Evolutionary conservation across 306 rosid species (phyloP), one percentile per base, ranked within the genome.

Genomic region (Cucurbita pepo): DNA sequence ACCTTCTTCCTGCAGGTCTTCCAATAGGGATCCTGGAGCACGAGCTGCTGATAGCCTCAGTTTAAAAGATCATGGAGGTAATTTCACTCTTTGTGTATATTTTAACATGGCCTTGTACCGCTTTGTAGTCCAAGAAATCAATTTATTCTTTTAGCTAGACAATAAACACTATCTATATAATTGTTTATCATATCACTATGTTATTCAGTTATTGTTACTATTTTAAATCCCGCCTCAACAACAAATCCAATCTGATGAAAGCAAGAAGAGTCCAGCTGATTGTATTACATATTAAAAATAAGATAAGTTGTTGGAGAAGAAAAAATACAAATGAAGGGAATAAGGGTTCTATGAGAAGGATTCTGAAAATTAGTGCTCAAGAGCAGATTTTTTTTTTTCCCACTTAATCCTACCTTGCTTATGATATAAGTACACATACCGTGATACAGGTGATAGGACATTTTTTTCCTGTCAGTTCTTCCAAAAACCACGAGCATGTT

Each of bases 11-110:
- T 73, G 78, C 80, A 95, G 99, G 69, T 95, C 99, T 82, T 89
- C 97, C 40, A 89, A 88, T 81, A 88, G 86, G 78, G 96, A 95
- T 77, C 96, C 99, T 0, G 89, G 95, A 50, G 91, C 88, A 62
- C 90, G 77, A 8, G 83, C 90, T 54, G 91, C 86, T 47, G 92
- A 91, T 84, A 75, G 82, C 55, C 96, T 95, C 77, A 89, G 88
- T 83, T 41, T 76, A 37, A 88, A 79, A 78, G 97, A 91, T 71
- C 95, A 95, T 78, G 95, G 52, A 84, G 97, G 99, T 95, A 87
- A 82, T 78, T 72, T 76, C 64, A 63, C 71, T 76, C 65, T 72
- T 56, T 59, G 56, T 77, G 59, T 72, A 71, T 73, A 40, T 71
- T 47, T 69, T 47, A 14, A 40, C 37, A 36, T 48, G 45, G 16